Evolutionary conservation across 2,329 filamentous ascomycete species (phyloP), one percentile per base, ranked within the genome.

Genomic region (Juglanconis oblonga): DNA sequence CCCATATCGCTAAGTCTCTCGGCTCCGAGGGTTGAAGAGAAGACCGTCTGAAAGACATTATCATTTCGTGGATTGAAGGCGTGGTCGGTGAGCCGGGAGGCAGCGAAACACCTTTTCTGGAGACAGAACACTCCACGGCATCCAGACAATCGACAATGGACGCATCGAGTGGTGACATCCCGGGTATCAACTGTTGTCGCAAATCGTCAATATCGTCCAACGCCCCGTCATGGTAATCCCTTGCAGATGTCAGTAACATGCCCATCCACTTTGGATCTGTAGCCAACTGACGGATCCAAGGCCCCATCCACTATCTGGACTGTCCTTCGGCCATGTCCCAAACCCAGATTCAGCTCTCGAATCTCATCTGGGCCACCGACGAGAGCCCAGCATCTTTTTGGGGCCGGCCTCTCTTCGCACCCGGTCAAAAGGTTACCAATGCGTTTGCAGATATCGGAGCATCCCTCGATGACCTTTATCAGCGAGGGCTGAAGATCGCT

Each of bases 341-440:
- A 32, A 1, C 44, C 55, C 29, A 48, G 42, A 45, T 36, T 50
- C 10, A 65, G 35, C 10, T 57, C 50, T 10, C 44, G 52, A 10
- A 58, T 42, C 24, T 65, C 53, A 6, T 52, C 50, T 24, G 57
- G 52, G 5, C 55, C 62, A 31, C 55, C 57, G 5, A 50, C 58
- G 11, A 61, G 42, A 10, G 49, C 58, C 63, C 63, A 65, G 47
- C 49, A 59, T 10, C 51, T 44, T n/a, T 42, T 45, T 17, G 55
- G 59, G 5, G 44, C 55, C 49, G 59, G 33, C 44, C 52, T 52
- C 32, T 58, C 36, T 6, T 51, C 58, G 60, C 62, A 63, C 4
- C 36, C 48, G 49, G 52, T n/a, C 32, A 63, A 35, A 33, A 51
- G 49, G 24, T 38, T 44, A 44, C 58, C 59, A 24, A 63, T 44